A percentile compares a stretch with the other conserved stretches of the same genome.
Conservation (phyloP, 2,329 filamentous ascomycete genomes). For the Talaromyces sp. region DNA sequence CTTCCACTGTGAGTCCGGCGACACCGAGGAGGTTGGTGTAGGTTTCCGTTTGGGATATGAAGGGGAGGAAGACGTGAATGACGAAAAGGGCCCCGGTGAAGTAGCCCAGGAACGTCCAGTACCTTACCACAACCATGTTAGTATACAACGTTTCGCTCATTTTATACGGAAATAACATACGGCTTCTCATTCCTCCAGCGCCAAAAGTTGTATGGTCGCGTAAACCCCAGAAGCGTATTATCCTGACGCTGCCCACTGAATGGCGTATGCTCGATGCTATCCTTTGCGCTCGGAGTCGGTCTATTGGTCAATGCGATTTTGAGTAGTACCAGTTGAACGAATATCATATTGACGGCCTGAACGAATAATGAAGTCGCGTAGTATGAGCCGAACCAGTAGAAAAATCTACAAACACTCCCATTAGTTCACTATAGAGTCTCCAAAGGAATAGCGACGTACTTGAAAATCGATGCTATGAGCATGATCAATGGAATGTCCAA, state of each 20-base stretch:
- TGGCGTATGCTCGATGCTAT: slow-evolving; percentile 41
- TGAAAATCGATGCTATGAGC: slow-evolving; percentile 62
- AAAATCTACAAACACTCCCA: slow-evolving; percentile 45
- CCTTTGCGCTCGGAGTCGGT: slow-evolving; percentile 39
- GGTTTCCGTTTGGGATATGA: slow-evolving; percentile 40
- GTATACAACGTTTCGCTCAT: background rate
- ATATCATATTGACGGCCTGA: slow-evolving; percentile 60
- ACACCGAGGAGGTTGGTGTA: slow-evolving; percentile 47
- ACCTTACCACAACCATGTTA: slow-evolving; percentile 31
- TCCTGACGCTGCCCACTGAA: slow-evolving; percentile 34
- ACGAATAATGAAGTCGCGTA: slow-evolving; percentile 58
- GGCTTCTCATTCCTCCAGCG: slow-evolving; percentile 57
- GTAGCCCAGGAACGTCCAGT: slow-evolving; percentile 58
- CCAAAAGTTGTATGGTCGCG: slow-evolving; percentile 61
- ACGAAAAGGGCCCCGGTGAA: slow-evolving; percentile 49
- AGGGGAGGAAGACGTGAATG: slow-evolving; percentile 53
- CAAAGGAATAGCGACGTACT: slow-evolving; percentile 40
- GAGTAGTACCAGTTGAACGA: slow-evolving; percentile 56
- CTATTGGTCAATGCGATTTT: slow-evolving; percentile 61
- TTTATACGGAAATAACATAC: slow-evolving; percentile 31
- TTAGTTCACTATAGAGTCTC: background rate
- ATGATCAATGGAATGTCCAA: slow-evolving; percentile 66
- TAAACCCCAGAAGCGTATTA: slow-evolving; percentile 28
- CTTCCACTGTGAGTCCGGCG: slow-evolving; percentile 47
- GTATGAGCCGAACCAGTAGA: slow-evolving; percentile 63